Evolutionary conservation across 495 filamentous ascomycete species (phyloP), one percentile per base, ranked within the genome.

Genomic region (Talaromyces ruber): DNA sequence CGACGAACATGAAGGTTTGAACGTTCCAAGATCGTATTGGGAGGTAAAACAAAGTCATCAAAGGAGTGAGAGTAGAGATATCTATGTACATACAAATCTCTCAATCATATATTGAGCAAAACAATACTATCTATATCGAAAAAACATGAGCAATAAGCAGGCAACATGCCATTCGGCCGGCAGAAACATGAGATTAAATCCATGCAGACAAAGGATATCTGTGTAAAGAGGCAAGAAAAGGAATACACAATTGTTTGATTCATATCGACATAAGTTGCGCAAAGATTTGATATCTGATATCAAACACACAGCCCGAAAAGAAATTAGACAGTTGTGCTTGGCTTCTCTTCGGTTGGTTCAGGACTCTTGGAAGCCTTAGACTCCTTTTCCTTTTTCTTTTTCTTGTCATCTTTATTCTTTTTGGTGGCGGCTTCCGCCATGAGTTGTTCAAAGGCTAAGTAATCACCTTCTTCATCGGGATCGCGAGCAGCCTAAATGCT

Each of bases 381-480:
- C 65, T 90, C 82, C 70, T 89, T 85, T 67, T 90, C 82, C 70
- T 89, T 85, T 67, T 88, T 82, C 69, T 89, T 86, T 74, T 91
- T 89, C 73, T 91, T 84, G 71, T 92, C 88, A 53, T 90, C 88
- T 67, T 84, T 84, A 70, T 82, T 83, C 74, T 97, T 95, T 84
- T 98, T 98, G 58, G 90, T 87, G 54, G 90, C 90, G 6, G 95
- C 93, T 70, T 99, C 94, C 32, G 94, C 92, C 76, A 99, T 95
- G 29, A 99, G 86, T 73, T 97, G 91, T 73, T 99, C 94, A 68
- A 99, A 99, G 21, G 91, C 93, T 86, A 98, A 95, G 79, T 95
- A 97, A 61, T 97, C 93, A 64, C 93, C 94, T 78, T 98, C 94
- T 77, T 99, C 94, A 50, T 98, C 95, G 45, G 92, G 89, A 64